A percentile compares a stretch with the other conserved stretches of the same genome.
Evolutionary conservation across 176 grass and related monocot species (phyloP).

Genomic region (Triticum timopheevii): DNA sequence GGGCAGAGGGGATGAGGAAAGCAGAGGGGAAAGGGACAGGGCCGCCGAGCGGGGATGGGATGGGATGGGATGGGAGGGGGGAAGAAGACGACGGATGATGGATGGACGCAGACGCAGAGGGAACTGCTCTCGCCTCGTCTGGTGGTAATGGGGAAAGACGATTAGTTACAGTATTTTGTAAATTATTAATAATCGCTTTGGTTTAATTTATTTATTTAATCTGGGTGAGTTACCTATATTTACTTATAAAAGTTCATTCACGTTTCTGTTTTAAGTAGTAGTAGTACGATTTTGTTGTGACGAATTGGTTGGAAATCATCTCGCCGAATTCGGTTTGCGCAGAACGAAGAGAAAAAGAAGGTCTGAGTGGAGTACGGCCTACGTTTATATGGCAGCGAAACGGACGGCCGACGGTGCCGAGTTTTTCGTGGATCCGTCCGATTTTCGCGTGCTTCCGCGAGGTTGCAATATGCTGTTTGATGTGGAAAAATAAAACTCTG

Average conservation of each 20-base stretch:
- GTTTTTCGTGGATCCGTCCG: not conserved
- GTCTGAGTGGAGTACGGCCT: not conserved
- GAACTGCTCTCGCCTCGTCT: not conserved
- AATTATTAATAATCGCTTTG: too few relatives aligned
- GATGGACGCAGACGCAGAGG: not conserved
- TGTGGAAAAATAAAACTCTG: not conserved
- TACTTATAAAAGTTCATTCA: too few relatives aligned
- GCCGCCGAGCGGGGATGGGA: not conserved
- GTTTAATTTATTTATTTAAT: too few relatives aligned
- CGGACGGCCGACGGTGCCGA: not conserved
- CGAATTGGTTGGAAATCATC: too few relatives aligned
- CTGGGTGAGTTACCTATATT: too few relatives aligned
- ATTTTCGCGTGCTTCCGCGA: not conserved
- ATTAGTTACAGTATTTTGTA: too few relatives aligned
- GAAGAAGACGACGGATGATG: not conserved
- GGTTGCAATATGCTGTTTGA: not conserved
- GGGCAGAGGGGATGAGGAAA: slow-evolving; percentile 14
- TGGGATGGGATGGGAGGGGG: too few relatives aligned
- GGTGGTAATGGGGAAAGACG: not conserved
- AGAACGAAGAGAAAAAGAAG: fast-evolving
- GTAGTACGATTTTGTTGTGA: too few relatives aligned
- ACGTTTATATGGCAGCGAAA: not conserved
- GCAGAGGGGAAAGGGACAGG: slow-evolving; percentile 36
- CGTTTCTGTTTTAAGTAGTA: not conserved
- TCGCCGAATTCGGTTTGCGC: too few relatives aligned